Evolutionary conservation across 2,329 filamentous ascomycete species (phyloP), one percentile per base, ranked within the genome.

Genomic region (Ophiocordyceps australis): DNA sequence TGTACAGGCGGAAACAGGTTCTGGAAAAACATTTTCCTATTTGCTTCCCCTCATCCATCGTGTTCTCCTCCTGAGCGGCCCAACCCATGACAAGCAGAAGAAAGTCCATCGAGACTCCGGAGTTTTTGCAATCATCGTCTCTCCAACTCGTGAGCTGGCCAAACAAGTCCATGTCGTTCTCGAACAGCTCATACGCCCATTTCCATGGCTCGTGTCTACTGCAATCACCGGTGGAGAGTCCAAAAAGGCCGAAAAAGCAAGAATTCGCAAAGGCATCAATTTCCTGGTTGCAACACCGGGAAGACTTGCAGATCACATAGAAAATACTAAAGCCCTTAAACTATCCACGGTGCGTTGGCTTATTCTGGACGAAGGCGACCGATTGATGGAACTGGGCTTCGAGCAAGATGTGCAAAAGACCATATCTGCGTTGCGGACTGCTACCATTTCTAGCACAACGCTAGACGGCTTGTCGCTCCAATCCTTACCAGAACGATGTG

Each of bases 321-420:
- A 91, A 38, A 82, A 94, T 43, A 98, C 89, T 1, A 73, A 93
- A 48, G 82, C 75, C 0, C 58, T 98, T 27, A 80, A 89, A 35
- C 72, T 95, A 21, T 79, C 78, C 40, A 85, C 76, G 14, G 86
- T 94, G 5, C 65, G 86, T 31, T 98, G 89, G 89, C 56, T 98
- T 14, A 74, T 98, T 3, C 63, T 98, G 5, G 89, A 98, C 40
- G 89, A 98, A 51, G 89, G 89, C 17, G 89, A 98, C 59, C 69
- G 89, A n/a, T 58, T 98, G 45, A 94, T 98, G 86, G 89, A 98
- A 44, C 65, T 95, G 41, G 89, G 89, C 0, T 98, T 98, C 38
- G 89, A 95, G 50, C 74, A 94, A 28, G 86, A 95, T 41, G 69
- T 98, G 31, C 78, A 80, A 43, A 78, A 75, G 32, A 86, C 94